These are phyloP conservation scores for Debaryomyces nepalensis DNA, from an alignment of 1,139 yeast species.

Conservation along the genomic window DNA sequence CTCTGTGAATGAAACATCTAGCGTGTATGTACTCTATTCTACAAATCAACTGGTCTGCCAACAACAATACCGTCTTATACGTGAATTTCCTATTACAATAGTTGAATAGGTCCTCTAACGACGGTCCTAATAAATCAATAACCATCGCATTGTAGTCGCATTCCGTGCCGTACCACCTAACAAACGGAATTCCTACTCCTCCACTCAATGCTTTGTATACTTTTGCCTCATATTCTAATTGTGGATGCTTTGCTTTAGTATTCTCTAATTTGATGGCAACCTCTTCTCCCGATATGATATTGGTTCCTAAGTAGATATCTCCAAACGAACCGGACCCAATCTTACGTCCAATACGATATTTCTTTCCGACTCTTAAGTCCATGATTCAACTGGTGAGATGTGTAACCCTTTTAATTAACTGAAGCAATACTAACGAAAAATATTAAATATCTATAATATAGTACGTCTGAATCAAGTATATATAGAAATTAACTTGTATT, in stretches of 20 bases:
- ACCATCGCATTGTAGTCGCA: constrained; percentile 97
- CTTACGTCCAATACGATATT: constrained; percentile 92
- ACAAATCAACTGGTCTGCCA: constrained; percentile 94
- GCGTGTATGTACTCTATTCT: constrained; percentile 96
- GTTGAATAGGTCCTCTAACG: constrained; percentile 92
- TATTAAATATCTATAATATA: background rate
- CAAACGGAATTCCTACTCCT: constrained; percentile 96
- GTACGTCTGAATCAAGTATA: constrained; percentile 1
- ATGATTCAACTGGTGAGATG: constrained; percentile 23
- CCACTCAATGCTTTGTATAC: constrained; percentile 94
- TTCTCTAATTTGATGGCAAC: constrained; percentile 95
- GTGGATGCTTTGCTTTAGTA: constrained; percentile 92
- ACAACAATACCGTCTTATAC: constrained; percentile 85
- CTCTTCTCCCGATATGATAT: constrained; percentile 94
- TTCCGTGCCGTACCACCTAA: constrained; percentile 97
- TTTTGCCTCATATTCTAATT: constrained; percentile 93
- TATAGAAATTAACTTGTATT: background rate
- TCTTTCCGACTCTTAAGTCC: constrained; percentile 94
- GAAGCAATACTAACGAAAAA: background rate
- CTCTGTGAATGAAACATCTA: constrained; percentile 89
- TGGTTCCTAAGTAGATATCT: constrained; percentile 91
- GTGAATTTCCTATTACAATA: constrained; percentile 94
- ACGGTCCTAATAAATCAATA: constrained; percentile 92
- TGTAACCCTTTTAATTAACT: constrained; percentile 2
- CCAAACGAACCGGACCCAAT: constrained; percentile 98